Base-by-base conservation (phyloP, 192 early-diverging fungal species). In the Phycomyces blakesleeanus region DNA sequence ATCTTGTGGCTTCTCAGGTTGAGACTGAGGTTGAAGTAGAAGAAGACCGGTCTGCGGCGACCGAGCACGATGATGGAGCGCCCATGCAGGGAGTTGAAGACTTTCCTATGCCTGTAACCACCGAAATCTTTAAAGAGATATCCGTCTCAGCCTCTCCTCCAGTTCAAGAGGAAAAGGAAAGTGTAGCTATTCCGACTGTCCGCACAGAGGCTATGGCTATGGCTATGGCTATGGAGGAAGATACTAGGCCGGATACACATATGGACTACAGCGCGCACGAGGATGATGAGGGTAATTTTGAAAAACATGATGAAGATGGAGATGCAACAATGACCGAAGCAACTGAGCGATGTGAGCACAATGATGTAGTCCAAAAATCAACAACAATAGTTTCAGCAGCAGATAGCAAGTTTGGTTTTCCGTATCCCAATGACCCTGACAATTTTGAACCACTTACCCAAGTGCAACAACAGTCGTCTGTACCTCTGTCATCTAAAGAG, bases 191-290 rank as follows among this genome's bases (percentile, higher is more conserved):
- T 7, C 29, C 29, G 29, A 34, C 44, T n/a, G 18, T 14, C 11
- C 1, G 11, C 11, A 14, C 44, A 12, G 44, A 47, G 11, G 44
- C 44, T 12, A n/a, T n/a, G n/a, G n/a, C n/a, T n/a, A n/a, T n/a
- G n/a, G n/a, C n/a, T n/a, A n/a, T n/a, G n/a, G n/a, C n/a, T n/a
- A 47, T 47, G 44, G 44, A 47, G 44, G 44, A 47, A 18, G 44
- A 47, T 47, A 47, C 18, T 47, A 2, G 44, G 11, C 4, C 11
- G 44, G 44, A 47, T 47, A 47, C 44, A n/a, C 44, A 14, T 12
- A 77, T 62, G 72, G 75, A 44, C 20, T 77, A 24, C 60, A 71
- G 22, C 62, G 69, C 51, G 11, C 15, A 47, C 3, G 44, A 47
- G 39, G 58, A 60, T 9, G 58, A 39, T 21, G 37, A 54, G 10